These are phyloP conservation scores for Anthracocystis walkeri DNA, from an alignment of 1,284 basidiomycete species.

Conservation along the genomic window DNA sequence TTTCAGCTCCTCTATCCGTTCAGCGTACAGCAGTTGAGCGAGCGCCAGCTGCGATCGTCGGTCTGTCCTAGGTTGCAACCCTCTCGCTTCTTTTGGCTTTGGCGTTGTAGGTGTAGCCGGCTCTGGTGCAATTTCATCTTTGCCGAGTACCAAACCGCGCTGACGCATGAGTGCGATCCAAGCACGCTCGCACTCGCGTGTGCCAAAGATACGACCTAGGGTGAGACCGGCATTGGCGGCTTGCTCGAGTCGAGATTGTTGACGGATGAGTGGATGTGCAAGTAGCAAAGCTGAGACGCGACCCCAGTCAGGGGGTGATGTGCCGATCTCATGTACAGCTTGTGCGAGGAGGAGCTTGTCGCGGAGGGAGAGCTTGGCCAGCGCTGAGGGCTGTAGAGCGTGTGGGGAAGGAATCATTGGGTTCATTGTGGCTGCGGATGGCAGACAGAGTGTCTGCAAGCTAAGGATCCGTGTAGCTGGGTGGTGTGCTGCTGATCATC, in stretches of 20 bases:
- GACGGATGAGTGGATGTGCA: conserved; percentile 59
- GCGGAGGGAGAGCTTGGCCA: conserved; percentile 45
- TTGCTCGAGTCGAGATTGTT: conserved; percentile 50
- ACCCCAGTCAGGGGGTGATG: conserved; percentile 61
- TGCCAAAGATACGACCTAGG: conserved; percentile 57
- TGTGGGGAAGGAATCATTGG: conserved; percentile 46
- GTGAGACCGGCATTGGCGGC: conserved; percentile 56
- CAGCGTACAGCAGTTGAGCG: conserved; percentile 63
- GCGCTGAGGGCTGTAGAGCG: conserved; percentile 44
- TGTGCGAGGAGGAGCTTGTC: conserved; percentile 67
- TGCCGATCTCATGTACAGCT: conserved; percentile 62
- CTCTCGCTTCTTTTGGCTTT: conserved; percentile 52
- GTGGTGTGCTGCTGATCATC: not conserved
- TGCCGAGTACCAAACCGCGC: conserved; percentile 49
- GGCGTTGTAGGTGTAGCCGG: conserved; percentile 15
- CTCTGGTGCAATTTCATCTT: conserved; percentile 38
- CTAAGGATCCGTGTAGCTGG: not conserved
- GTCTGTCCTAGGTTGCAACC: conserved; percentile 47
- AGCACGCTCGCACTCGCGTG: conserved; percentile 58
- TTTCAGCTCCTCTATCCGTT: conserved; percentile 59
- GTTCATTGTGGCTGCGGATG: conserved; percentile 16
- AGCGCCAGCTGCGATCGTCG: conserved; percentile 57
- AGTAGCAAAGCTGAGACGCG: conserved; percentile 53
- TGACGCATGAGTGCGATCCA: conserved; percentile 62
- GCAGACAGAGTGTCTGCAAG: not conserved